Conservation (phyloP, 306 rosid species). For the Hippophae gyantsensis region DNA sequence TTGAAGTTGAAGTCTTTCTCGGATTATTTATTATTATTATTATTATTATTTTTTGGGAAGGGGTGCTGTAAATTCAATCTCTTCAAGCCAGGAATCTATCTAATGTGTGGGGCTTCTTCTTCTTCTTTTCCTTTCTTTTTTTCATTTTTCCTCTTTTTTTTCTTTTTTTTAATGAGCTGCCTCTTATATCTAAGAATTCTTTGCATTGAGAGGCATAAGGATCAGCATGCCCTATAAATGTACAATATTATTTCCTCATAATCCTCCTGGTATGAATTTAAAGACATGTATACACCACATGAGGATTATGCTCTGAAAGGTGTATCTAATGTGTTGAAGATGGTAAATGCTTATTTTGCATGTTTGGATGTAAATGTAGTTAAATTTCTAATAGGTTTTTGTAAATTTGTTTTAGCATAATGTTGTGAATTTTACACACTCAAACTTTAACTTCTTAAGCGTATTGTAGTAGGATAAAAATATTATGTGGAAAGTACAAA, state of each 20-base stretch:
- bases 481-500: too few species aligned
- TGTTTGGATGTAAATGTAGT: not conserved
- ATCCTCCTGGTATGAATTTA: too few species aligned
- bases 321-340: not conserved
- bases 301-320: not conserved
- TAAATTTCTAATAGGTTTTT: not conserved
- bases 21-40: not conserved
- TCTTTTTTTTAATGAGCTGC: not conserved
- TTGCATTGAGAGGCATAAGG: not conserved
- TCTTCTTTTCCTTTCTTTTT: too few species aligned
- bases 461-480: too few species aligned
- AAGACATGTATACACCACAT: not conserved
- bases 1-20: not conserved
- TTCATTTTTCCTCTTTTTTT: too few species aligned
- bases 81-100: not conserved
- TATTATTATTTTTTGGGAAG: not conserved
- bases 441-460: too few species aligned
- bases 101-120: not conserved
- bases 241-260: not conserved
- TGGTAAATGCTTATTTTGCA: not conserved
- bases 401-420: not conserved
- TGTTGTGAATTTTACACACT: not conserved
- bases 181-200: not conserved
- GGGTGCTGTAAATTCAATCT: not conserved
- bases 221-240: not conserved